Conservation (phyloP, 495 filamentous ascomycete species). For the Hypoxylon fragiforme region DNA sequence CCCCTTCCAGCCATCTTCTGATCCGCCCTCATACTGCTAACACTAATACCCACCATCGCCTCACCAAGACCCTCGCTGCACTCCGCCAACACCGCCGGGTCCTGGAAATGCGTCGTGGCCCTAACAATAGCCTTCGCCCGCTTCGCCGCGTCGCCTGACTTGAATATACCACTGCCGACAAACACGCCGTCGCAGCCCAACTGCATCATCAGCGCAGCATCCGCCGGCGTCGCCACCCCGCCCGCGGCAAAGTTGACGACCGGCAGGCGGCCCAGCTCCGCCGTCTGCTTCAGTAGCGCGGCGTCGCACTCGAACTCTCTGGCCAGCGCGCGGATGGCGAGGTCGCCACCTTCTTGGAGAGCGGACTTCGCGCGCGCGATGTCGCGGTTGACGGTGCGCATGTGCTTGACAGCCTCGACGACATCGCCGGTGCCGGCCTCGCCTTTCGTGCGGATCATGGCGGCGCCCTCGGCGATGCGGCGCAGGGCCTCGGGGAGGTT, state of each 20-base stretch:
- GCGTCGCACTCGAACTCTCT: slow-evolving; percentile 79
- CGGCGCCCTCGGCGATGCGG: slow-evolving; percentile 89
- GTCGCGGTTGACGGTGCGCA: slow-evolving; percentile 83
- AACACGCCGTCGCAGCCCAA: slow-evolving; percentile 97
- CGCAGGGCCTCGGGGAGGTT: slow-evolving; percentile 93
- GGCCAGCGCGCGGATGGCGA: slow-evolving; percentile 73
- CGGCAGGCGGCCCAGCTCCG: slow-evolving; percentile 82
- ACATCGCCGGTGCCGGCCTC: slow-evolving; percentile 98
- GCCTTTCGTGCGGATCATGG: slow-evolving; percentile 99
- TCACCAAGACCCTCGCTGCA: slow-evolving; percentile 85
- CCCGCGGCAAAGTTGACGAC: slow-evolving; percentile 99
- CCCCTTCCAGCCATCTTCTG: slow-evolving; percentile 87
- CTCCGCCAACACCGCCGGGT: slow-evolving; percentile 84
- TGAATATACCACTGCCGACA: slow-evolving; percentile 96
- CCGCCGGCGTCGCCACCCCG: slow-evolving; percentile 92
- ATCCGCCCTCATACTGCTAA: slow-evolving; percentile 67
- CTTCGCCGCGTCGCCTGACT: slow-evolving; percentile 84
- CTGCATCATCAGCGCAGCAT: slow-evolving; percentile 99
- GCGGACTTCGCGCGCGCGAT: slow-evolving; percentile 74
- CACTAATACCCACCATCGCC: slow-evolving; percentile 95
- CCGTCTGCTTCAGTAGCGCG: slow-evolving; percentile 80
- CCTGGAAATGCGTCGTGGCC: slow-evolving; percentile 85
- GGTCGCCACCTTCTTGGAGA: slow-evolving; percentile 58
- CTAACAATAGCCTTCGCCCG: slow-evolving; percentile 92
- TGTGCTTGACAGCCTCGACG: slow-evolving; percentile 94